Percentiles rank a stretch among this genome's conserved stretches.
Evolutionary conservation across 805 yeast genomes (phyloP).

Genomic region (Wickerhamiella sergipiensis): DNA sequence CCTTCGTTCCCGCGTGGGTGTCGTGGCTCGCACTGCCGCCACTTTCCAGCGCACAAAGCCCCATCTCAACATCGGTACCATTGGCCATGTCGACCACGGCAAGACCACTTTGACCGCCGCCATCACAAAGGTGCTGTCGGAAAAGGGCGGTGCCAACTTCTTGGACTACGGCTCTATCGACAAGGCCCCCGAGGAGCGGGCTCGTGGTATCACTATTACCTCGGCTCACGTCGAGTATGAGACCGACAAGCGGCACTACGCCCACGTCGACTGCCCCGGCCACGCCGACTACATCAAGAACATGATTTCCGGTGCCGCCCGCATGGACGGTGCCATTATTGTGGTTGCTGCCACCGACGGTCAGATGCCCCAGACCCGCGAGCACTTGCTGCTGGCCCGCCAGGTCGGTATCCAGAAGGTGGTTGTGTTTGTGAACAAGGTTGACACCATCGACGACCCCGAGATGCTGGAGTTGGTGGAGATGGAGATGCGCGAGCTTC

Average conservation of each 20-base stretch:
- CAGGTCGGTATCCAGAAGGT: conserved; percentile 98
- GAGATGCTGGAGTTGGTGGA: conserved; percentile 99
- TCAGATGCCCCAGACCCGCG: conserved; percentile 99
- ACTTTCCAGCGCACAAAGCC: conserved; percentile 92
- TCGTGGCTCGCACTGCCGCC: conserved; percentile 33
- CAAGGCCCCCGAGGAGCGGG: conserved; percentile 98
- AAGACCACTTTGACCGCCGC: conserved; percentile 98
- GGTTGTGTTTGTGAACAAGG: conserved; percentile 96
- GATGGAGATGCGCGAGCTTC: conserved; percentile 99
- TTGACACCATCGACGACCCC: conserved; percentile 94
- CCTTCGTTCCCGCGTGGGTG: conserved; percentile 3
- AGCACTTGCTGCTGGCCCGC: conserved; percentile 94
- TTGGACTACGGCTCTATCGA: conserved; percentile 88
- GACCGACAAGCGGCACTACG: conserved; percentile 87
- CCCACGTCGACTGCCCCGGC: conserved; percentile 98
- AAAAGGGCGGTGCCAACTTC: conserved; percentile 83
- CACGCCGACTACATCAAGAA: conserved; percentile 98
- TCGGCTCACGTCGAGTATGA: conserved; percentile 97
- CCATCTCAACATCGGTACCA: conserved; percentile 93
- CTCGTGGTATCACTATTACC: conserved; percentile 97
- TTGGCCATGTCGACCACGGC: conserved; percentile 99
- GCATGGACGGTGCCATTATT: conserved; percentile 98
- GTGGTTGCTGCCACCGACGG: conserved; percentile 99
- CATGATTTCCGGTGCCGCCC: conserved; percentile 99
- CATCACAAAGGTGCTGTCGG: conserved; percentile 85